These are phyloP conservation scores for Aspergillus sergii DNA, from an alignment of 2,329 filamentous ascomycete species.

Conservation along the genomic window DNA sequence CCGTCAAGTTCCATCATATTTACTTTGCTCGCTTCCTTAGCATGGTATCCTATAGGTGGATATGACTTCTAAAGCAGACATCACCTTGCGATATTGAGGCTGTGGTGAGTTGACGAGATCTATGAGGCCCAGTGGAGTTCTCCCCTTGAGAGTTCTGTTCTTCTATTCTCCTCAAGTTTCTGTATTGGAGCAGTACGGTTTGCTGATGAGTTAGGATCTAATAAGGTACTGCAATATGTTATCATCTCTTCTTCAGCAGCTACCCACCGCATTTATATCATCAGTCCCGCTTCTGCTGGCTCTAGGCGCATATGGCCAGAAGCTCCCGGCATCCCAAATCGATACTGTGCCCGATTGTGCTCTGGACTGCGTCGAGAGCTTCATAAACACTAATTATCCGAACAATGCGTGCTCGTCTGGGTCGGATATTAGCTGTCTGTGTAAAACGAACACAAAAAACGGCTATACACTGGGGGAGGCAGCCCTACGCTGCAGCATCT, in stretches of 20 bases:
- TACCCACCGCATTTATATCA: conserved; percentile 28
- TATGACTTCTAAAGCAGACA: conserved; percentile 29
- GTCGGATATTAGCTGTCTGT: conserved; percentile 65
- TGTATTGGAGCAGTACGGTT: neutral
- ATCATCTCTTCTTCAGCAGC: conserved; percentile 29
- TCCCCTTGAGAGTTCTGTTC: neutral
- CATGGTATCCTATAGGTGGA: conserved; percentile 26
- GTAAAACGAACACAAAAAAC: conserved; percentile 59
- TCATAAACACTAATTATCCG: conserved; percentile 63
- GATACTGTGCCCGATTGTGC: conserved; percentile 62
- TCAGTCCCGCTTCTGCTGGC: conserved; percentile 26
- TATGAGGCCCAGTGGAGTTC: neutral
- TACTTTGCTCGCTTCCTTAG: conserved; percentile 8
- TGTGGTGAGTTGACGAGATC: conserved; percentile 20
- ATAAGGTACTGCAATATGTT: conserved; percentile 40
- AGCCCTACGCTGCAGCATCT: conserved; percentile 67
- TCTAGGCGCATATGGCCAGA: conserved; percentile 23
- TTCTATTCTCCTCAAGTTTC: too few relatives aligned
- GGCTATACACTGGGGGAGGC: conserved; percentile 74
- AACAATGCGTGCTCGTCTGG: conserved; percentile 51
- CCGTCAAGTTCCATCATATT: neutral
- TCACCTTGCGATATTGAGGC: conserved; percentile 20
- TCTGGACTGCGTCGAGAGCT: conserved; percentile 62
- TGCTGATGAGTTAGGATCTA: neutral
- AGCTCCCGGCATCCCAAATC: conserved; percentile 33